Base-by-base conservation (phyloP, 805 yeast genomes). In the Wickerhamiella nectarea region DNA sequence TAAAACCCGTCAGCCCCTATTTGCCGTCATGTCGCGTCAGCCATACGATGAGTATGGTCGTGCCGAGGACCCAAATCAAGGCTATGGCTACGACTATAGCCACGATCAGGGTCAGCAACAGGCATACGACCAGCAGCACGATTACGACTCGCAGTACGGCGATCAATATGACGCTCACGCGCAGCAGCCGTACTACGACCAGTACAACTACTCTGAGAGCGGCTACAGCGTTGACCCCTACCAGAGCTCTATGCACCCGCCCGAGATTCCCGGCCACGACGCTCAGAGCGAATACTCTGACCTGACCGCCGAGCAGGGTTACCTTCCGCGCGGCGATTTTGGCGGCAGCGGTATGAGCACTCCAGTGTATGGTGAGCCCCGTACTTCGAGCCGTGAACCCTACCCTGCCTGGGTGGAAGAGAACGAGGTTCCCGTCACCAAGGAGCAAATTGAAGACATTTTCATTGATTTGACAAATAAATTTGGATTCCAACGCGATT, bases 351-450 rank as follows among this genome's bases (percentile, higher is more conserved):
- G 96, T 49, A 84, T 95, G 35, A 84, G 95, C 1, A 91, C 98
- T 34, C 97, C 98, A 17, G 75, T 84, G 53, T 82, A 82, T 59
- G 93, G 91, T 34, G 76, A 76, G 45, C 25, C 42, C 43, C 39
- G 34, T 20, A 39, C 44, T 15, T 55, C 44, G 14, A 56, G 94
- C 55, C 76, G 86, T 36, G 91, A 91, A 63, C 99, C 98, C 26
- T 91, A 89, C 63, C 98, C 99, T 36, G 97, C 98, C 41, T 91
- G 98, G 98, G 83, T 95, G 20, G 94, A 94, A 38, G 97, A 91
- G 64, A 87, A 68, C 46, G 71, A 78, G 59, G 82, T 80, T 18
- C 95, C 95, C 7, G 71, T 91, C 37, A 70, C 81, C 40, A 71
- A 74, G 50, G 71, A 66, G 31, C 79, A 75, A 50, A 79, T 87